Percentiles rank a stretch among this genome's conserved stretches.
Conservation (phyloP, 768 basidiomycete species). For the Amanita brunnescens region DNA sequence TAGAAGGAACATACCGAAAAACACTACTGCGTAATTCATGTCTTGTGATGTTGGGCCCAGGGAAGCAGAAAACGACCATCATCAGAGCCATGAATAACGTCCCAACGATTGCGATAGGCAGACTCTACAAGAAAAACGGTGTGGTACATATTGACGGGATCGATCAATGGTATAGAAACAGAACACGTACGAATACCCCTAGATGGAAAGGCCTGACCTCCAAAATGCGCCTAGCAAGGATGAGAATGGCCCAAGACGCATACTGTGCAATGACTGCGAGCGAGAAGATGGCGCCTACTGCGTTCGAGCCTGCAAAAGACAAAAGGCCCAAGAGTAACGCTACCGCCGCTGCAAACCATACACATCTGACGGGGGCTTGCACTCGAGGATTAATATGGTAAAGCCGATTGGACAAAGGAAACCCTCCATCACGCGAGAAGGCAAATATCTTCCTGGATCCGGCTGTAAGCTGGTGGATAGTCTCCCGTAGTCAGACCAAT, state of each 20-base stretch:
- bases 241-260: conserved; percentile 47
- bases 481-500: no score
- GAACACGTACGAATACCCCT: conserved; percentile 27
- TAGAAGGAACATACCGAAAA: no score
- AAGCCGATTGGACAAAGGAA: conserved; percentile 55
- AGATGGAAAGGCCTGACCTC: conserved; percentile 37
- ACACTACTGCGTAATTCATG: no score
- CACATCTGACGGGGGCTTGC: conserved; percentile 48
- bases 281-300: conserved; percentile 52
- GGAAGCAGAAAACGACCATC: conserved; percentile 57
- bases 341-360: no score
- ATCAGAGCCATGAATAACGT: conserved; percentile 62
- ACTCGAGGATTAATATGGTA: conserved; percentile 48
- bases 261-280: conserved; percentile 37
- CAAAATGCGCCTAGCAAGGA: conserved; percentile 39
- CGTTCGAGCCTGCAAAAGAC: conserved; percentile 51
- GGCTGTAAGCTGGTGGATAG: no score
- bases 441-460: no score
- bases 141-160: no score
- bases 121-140: conserved; percentile 30
- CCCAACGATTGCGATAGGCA: conserved; percentile 46
- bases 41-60: conserved; percentile 28
- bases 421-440: conserved; percentile 50
- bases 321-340: no score
- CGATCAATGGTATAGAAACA: not conserved